These are phyloP conservation scores for Pleurostoma richardsiae DNA, from an alignment of 2,329 filamentous ascomycete species.

Conservation along the genomic window DNA sequence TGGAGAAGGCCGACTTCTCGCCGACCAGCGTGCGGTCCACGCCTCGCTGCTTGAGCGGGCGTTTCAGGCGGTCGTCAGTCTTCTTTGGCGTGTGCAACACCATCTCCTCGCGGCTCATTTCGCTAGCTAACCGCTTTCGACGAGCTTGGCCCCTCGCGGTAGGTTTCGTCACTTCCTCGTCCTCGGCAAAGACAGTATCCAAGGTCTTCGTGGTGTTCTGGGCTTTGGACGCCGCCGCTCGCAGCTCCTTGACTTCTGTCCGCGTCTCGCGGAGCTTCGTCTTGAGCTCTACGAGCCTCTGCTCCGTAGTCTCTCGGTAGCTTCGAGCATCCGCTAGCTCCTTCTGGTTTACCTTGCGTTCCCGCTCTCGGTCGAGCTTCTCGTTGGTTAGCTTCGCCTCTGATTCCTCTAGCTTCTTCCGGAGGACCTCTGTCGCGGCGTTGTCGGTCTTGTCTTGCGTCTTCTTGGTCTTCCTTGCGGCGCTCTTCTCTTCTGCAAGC, in stretches of 20 bases:
- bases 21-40: slow-evolving; percentile 58
- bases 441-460: slow-evolving; percentile 24
- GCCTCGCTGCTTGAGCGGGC: slow-evolving; percentile 50
- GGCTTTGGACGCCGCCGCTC: slow-evolving; percentile 35
- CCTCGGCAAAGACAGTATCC: slow-evolving; percentile 16
- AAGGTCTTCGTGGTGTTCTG: slow-evolving; percentile 17
- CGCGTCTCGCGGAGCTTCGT: slow-evolving; percentile 66
- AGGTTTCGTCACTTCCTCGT: slow-evolving; percentile 17
- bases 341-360: slow-evolving; percentile 41
- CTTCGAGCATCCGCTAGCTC: slow-evolving; percentile 56
- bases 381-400: slow-evolving; percentile 35
- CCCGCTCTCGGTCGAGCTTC: slow-evolving; percentile 16
- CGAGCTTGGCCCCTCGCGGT: slow-evolving; percentile 27
- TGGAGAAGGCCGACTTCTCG: slow-evolving; percentile 89
- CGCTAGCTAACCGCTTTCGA: slow-evolving; percentile 41
- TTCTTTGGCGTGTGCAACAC: slow-evolving; percentile 37
- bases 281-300: slow-evolving; percentile 64
- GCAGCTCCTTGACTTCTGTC: slow-evolving; percentile 64
- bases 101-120: slow-evolving; percentile 40
- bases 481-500: slow-evolving; percentile 7
- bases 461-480: slow-evolving; percentile 25
- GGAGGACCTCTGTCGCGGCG: slow-evolving; percentile 18
- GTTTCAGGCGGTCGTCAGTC: slow-evolving; percentile 30
- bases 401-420: slow-evolving; percentile 21
- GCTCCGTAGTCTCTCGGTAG: slow-evolving; percentile 61